A percentile compares a stretch with the other conserved stretches of the same genome.
These are phyloP conservation scores for Exophiala alcalophila DNA, from an alignment of 2,329 filamentous ascomycete genomes.

Conservation along the genomic window DNA sequence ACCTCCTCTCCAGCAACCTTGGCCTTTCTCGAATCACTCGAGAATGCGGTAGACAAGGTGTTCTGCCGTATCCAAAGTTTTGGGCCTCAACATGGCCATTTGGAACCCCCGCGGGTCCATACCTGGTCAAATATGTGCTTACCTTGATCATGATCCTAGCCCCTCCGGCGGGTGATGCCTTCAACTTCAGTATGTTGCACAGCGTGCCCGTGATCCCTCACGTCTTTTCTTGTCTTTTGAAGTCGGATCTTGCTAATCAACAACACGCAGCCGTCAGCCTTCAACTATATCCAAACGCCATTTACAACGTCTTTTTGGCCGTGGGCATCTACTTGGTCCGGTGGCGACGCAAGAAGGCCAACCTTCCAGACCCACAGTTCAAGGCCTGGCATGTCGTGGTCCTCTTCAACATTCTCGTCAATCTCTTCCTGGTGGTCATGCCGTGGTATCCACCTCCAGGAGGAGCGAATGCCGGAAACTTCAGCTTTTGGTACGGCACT, in stretches of 20 bases:
- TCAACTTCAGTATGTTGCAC: conserved; percentile 33
- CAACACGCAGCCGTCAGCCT: conserved; percentile 52
- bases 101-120: conserved; percentile 60
- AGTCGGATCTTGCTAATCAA: background rate
- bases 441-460: conserved; percentile 67
- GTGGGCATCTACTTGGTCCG: conserved; percentile 59
- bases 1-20: conserved; percentile 55
- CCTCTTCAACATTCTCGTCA: conserved; percentile 58
- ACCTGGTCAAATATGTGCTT: conserved; percentile 55
- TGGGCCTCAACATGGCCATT: conserved; percentile 64
- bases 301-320: conserved; percentile 58
- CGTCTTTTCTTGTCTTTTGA: too few species aligned
- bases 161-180: conserved; percentile 62
- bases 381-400: conserved; percentile 58
- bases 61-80: conserved; percentile 57
- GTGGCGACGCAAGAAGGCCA: conserved; percentile 50
- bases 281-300: conserved; percentile 54
- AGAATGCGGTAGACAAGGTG: conserved; percentile 62
- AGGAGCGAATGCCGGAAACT: conserved; percentile 59
- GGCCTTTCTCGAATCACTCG: conserved; percentile 56
- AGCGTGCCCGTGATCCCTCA: background rate
- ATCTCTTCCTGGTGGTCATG: conserved; percentile 63
- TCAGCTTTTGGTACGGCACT: conserved; percentile 71
- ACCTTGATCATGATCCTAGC: conserved; percentile 61
- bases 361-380: conserved; percentile 48